Base-by-base conservation (phyloP, 1,284 basidiomycete genomes). In the Mycosarcoma maydis region DNA sequence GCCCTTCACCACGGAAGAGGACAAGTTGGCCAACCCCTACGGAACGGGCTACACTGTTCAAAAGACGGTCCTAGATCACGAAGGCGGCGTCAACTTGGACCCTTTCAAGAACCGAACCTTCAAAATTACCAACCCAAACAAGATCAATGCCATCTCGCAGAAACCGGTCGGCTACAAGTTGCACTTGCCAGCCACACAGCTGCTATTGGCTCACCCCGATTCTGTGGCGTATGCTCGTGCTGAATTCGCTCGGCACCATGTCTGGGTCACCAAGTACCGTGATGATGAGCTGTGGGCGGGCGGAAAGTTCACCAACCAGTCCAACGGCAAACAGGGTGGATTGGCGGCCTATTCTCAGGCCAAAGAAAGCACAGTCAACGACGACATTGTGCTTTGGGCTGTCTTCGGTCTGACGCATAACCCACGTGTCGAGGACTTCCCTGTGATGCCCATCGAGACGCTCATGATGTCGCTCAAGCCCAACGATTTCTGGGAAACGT, bases 281-380 rank as follows among this genome's bases (percentile, higher is more conserved):
- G 88, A 88, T 17, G 85, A 86, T n/a, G 85, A 90, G 75, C 87
- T 92, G 84, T 94, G 90, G 87, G 92, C 92, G 9, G 87, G 90
- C 58, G 92, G 92, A 48, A 90, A 90, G 82, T 92, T 90, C 82
- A 90, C 93, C 29, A 89, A 90, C 27, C 91, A 92, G 83, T 90
- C 90, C 26, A 36, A 52, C 85, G 58, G 58, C 23, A 84, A 85
- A 73, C 50, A 48, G 26, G 56, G 50, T 24, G 91, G 93, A 82
- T 89, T 90, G 48, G 83, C 93, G 55, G 85, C 86, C 29, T 83
- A 84, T 43, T 92, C 91, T 90, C 86, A 88, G 33, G 65, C 85
- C 61, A 87, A 86, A 36, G 29, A 59, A 24, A 22, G 3, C 29
- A 54, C 50, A 0, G 56, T 55, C 29, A 54, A 59, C 46, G 45